phyloP scores from a whole-genome alignment of 805 yeast species.

The Saturnispora bothae region DNA sequence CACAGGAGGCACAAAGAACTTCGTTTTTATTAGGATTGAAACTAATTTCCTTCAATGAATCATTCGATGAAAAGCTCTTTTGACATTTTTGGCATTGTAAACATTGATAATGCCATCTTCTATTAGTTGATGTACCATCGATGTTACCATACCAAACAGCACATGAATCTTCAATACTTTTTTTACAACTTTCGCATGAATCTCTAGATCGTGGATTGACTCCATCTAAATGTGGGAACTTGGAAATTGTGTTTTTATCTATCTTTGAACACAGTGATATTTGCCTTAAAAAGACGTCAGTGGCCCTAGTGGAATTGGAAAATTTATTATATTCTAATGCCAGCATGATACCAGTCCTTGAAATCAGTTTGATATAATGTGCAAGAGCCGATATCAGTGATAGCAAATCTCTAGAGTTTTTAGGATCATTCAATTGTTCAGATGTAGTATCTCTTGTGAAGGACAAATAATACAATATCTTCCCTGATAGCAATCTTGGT shows the following conservation, averaged over 20 bases:
- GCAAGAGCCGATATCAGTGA: conserved; percentile 85
- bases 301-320: conserved; percentile 46
- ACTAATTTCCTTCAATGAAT: conserved; percentile 32
- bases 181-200: conserved; percentile 57
- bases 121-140: conserved; percentile 21
- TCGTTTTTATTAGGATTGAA: conserved; percentile 28
- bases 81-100: conserved; percentile 55
- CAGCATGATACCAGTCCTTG: conserved; percentile 67
- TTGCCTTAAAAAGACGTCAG: conserved; percentile 51
- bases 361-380: conserved; percentile 77
- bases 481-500: conserved; percentile 82
- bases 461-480: conserved; percentile 81
- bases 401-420: conserved; percentile 54
- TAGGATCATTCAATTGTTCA: conserved; percentile 25
- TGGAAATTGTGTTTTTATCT: not conserved
- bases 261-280: conserved; percentile 25
- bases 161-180: conserved; percentile 81
- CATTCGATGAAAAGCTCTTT: conserved; percentile 17
- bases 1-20: conserved; percentile 57
- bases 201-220: conserved; percentile 61
- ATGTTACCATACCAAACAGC: conserved; percentile 31
- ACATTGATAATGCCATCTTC: conserved; percentile 79
- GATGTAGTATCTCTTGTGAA: conserved; percentile 52
- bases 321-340: conserved; percentile 60
- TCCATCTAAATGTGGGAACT: conserved; percentile 3